A percentile compares a stretch with the other conserved stretches of the same genome.
Evolutionary conservation across 2,329 filamentous ascomycete genomes (phyloP).

Genomic region (Phyllosticta ampelicida): DNA sequence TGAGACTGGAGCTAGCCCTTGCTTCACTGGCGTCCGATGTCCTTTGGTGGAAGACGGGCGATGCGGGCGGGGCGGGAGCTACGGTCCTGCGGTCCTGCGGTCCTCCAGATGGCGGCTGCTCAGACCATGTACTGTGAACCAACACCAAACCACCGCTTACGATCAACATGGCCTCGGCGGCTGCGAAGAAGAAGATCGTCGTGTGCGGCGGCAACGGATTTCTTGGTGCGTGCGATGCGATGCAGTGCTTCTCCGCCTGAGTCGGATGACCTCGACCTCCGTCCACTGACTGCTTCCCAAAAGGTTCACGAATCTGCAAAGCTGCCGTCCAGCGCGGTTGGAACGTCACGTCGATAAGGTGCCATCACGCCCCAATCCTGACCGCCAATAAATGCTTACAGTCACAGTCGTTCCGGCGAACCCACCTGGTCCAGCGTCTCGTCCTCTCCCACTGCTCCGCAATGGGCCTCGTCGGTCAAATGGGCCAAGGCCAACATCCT

Average conservation of each 20-base stretch:
- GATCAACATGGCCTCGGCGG: slow-evolving; percentile 37
- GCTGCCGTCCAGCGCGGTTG: slow-evolving; percentile 75
- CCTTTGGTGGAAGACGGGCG: neutral
- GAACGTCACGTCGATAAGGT: slow-evolving; percentile 90
- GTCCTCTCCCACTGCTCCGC: slow-evolving; percentile 56
- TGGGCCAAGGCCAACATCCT: slow-evolving; percentile 89
- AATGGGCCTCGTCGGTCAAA: slow-evolving; percentile 71
- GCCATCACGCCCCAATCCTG: slow-evolving; percentile 18
- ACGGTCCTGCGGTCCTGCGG: neutral
- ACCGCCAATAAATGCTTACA: slow-evolving; percentile 12
- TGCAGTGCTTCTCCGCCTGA: too few relatives aligned
- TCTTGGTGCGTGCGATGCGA: slow-evolving; percentile 48
- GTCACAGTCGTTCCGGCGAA: slow-evolving; percentile 69
- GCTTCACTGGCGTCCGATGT: neutral
- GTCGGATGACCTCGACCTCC: too few relatives aligned
- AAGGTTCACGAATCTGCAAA: slow-evolving; percentile 75
- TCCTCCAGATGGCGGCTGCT: neutral
- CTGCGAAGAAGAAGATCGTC: slow-evolving; percentile 64
- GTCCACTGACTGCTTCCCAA: neutral
- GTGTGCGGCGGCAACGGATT: slow-evolving; percentile 94
- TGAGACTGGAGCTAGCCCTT: neutral
- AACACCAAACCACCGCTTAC: slow-evolving; percentile 10
- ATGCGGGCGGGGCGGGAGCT: neutral
- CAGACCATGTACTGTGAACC: neutral
- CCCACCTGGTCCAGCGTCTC: slow-evolving; percentile 75